Evolutionary conservation across 805 yeast species (phyloP).

Genomic region (Candida sphagnicola): DNA sequence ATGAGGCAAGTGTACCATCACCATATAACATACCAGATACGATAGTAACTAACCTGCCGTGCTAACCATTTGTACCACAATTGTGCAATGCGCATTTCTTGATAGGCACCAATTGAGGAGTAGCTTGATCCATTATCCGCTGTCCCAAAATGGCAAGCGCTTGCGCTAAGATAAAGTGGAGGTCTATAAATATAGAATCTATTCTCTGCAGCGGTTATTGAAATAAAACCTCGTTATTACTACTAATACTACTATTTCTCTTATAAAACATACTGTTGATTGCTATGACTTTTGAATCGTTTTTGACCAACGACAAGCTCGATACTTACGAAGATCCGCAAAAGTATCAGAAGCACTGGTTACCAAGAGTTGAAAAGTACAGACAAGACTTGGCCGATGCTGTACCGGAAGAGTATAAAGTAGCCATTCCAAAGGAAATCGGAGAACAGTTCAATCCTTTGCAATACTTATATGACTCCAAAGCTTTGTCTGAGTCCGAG

Average conservation of each 20-base stretch:
- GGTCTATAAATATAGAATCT: too few relatives aligned
- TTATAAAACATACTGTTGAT: conserved; percentile 3
- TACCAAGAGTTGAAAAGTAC: conserved; percentile 44
- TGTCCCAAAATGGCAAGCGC: not conserved
- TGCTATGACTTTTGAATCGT: conserved; percentile 15
- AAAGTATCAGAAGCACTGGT: conserved; percentile 36
- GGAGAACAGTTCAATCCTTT: conserved; percentile 36
- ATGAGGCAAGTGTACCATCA: too few relatives aligned
- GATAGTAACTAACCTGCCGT: too few relatives aligned
- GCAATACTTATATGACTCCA: conserved; percentile 30
- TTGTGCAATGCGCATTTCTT: not conserved
- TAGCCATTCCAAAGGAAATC: conserved; percentile 28
- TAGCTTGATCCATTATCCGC: not conserved
- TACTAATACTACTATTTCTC: too few relatives aligned
- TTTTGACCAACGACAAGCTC: conserved; percentile 29
- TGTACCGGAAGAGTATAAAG: conserved; percentile 25
- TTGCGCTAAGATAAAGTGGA: too few relatives aligned
- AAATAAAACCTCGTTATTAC: too few relatives aligned
- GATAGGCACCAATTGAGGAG: not conserved
- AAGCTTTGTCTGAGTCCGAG: conserved; percentile 30
- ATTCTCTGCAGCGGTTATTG: too few relatives aligned
- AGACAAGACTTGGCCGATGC: conserved; percentile 26
- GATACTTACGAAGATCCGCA: conserved; percentile 37
- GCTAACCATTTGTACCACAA: too few relatives aligned
- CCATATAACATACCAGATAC: too few relatives aligned